These are phyloP conservation scores for Ophiostoma ulmi DNA, from an alignment of 2,329 filamentous ascomycete genomes.

Conservation along the genomic window DNA sequence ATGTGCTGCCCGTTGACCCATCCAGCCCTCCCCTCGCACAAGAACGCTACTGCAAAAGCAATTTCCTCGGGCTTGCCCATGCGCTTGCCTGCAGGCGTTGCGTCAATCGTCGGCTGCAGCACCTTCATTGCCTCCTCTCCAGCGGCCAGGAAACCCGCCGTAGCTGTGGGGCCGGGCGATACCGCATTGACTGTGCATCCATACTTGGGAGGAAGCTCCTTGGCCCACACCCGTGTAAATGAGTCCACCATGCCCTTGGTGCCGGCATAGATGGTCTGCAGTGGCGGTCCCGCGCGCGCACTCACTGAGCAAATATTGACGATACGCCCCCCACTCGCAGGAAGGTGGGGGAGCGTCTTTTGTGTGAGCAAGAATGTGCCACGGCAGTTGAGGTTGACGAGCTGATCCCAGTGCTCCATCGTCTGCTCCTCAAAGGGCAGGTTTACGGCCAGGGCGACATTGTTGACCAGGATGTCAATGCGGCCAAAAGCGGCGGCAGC, in stretches of 20 bases:
- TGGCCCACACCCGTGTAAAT: constrained; percentile 54
- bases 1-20: constrained; percentile 44
- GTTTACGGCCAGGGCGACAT: constrained; percentile 33
- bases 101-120: constrained; percentile 40
- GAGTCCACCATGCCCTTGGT: constrained; percentile 51
- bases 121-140: constrained; percentile 39
- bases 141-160: constrained; percentile 30
- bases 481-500: constrained; percentile 30
- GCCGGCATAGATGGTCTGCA: constrained; percentile 26
- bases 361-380: constrained; percentile 51
- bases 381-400: constrained; percentile 55
- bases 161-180: constrained; percentile 54
- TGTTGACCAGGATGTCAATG: constrained; percentile 28
- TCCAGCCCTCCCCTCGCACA: constrained; percentile 41
- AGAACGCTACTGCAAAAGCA: constrained; percentile 43
- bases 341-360: constrained; percentile 48
- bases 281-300: constrained; percentile 33
- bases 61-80: constrained; percentile 44
- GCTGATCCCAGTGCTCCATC: constrained; percentile 45
- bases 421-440: constrained; percentile 40
- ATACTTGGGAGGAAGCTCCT: constrained; percentile 47
- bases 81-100: constrained; percentile 40
- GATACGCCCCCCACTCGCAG: constrained; percentile 39
- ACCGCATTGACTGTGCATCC: constrained; percentile 59
- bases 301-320: constrained; percentile 57